phyloP scores from a whole-genome alignment of 164 flowering plant species.

The Hamamelis virginiana region DNA sequence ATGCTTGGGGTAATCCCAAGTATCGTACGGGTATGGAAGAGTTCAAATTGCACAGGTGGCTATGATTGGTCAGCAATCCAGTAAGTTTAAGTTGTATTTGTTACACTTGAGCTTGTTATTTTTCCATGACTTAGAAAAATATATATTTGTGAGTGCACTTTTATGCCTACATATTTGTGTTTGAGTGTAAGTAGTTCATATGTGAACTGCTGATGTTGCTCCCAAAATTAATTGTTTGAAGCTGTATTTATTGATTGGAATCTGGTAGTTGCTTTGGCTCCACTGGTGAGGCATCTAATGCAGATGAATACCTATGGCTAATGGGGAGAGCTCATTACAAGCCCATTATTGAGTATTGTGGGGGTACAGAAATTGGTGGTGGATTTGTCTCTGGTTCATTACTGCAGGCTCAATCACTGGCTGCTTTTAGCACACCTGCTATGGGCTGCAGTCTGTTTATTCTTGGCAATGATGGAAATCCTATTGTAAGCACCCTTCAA shows the following conservation, averaged over 20 bases:
- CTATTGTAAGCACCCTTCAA: conserved; percentile 55
- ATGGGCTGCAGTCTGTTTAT: conserved; percentile 83
- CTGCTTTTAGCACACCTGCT: conserved; percentile 95
- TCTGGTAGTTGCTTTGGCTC: conserved; percentile 79
- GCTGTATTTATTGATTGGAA: conserved; percentile 14
- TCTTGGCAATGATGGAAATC: conserved; percentile 70
- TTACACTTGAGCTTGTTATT: neutral
- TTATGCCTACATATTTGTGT: neutral
- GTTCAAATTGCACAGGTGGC: conserved; percentile 58
- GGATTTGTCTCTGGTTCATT: conserved; percentile 83
- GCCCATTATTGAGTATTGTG: conserved; percentile 95
- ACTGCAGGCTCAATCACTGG: conserved; percentile 78
- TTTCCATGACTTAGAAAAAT: too few species aligned
- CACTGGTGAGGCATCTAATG: conserved; percentile 93
- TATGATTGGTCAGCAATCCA: conserved; percentile 88
- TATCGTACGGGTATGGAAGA: conserved; percentile 89
- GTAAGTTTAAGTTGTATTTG: conserved; percentile 36
- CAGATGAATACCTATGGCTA: conserved; percentile 91
- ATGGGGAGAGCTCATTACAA: conserved; percentile 90
- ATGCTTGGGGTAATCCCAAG: conserved; percentile 98
- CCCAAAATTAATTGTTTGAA: neutral
- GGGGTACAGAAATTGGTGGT: conserved; percentile 98
- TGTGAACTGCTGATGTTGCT: neutral
- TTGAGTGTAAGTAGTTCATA: neutral
- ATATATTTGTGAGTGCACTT: neutral